A percentile compares a stretch with the other conserved stretches of the same genome.
Evolutionary conservation across 2,329 filamentous ascomycete genomes (phyloP).

Genomic region (Beauveria rudraprayagi): DNA sequence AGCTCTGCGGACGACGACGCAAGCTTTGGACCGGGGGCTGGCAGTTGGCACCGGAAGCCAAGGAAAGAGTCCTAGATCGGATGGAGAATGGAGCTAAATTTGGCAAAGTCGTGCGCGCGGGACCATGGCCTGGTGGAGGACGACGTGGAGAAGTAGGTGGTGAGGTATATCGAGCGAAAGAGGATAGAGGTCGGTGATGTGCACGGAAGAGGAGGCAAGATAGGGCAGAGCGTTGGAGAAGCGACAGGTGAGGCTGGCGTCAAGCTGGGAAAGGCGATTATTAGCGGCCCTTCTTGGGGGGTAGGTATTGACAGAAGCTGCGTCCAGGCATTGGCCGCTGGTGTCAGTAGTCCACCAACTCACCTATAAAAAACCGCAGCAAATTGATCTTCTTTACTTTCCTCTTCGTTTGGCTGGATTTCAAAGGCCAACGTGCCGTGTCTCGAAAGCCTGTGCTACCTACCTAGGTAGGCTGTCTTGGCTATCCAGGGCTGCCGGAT

Average conservation of each 20-base stretch:
- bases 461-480: background rate
- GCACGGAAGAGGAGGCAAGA: background rate
- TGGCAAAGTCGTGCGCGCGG: background rate
- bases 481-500: constrained; percentile 3
- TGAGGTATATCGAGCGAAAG: background rate
- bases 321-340: background rate
- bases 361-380: background rate
- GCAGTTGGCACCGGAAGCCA: background rate
- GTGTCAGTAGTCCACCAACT: background rate
- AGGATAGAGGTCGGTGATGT: background rate
- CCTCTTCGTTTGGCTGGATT: background rate
- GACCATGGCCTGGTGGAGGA: background rate
- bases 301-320: background rate
- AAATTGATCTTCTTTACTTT: background rate
- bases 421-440: background rate
- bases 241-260: background rate
- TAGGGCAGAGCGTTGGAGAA: background rate
- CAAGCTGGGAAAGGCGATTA: background rate
- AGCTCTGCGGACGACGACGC: background rate
- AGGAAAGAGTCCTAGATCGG: background rate
- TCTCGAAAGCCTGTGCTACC: background rate
- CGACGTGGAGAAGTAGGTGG: background rate
- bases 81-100: background rate
- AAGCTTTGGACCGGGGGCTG: background rate
- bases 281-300: background rate